Base-by-base conservation (phyloP, 352 stramenopile genomes). In the Phytophthora sp. region DNA sequence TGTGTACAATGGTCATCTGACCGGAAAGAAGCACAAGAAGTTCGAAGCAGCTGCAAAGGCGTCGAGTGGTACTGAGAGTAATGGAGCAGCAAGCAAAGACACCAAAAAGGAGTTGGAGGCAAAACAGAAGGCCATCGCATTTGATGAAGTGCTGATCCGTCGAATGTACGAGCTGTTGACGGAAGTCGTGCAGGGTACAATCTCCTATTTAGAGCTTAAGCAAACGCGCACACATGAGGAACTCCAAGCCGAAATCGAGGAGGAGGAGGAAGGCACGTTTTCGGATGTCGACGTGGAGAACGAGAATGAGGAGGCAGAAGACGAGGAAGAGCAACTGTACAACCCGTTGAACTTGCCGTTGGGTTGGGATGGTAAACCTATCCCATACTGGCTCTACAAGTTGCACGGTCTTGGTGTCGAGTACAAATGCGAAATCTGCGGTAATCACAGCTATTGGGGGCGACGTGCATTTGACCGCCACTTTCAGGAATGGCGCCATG, bases 361-460 rank as follows among this genome's bases (percentile, higher is more conserved):
- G 24, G 98, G 97, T 49, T 99, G 95, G 96, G 97, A 99, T 76
- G 98, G 98, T 39, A 99, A 99, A 64, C 98, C 98, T 13, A 99
- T 99, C 66, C 97, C 98, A 5, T 99, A 99, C 67, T 99, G 98
- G 98, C 81, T 99, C 50, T 99, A 99, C 88, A 99, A 99, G 82
- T 81, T 99, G 26, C 97, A 99, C 68, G 97, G 97, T 2, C 91
- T 99, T 21, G 97, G 98, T 61, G 91, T 99, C 42, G 97, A 99
- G 82, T 99, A 94, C 83, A 97, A 97, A 57, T 99, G 98, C 72
- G 98, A 99, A 74, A 99, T 99, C 44, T 99, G 98, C 77, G 98
- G 98, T 7, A 99, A 99, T 68, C 93, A 99, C 78, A 98, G 88
- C 39, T 99, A 99, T 81, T 98, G 96, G 74, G 98, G 98, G 17